Conservation (phyloP, 208 protist species). For the Strigomonas culicis region DNA sequence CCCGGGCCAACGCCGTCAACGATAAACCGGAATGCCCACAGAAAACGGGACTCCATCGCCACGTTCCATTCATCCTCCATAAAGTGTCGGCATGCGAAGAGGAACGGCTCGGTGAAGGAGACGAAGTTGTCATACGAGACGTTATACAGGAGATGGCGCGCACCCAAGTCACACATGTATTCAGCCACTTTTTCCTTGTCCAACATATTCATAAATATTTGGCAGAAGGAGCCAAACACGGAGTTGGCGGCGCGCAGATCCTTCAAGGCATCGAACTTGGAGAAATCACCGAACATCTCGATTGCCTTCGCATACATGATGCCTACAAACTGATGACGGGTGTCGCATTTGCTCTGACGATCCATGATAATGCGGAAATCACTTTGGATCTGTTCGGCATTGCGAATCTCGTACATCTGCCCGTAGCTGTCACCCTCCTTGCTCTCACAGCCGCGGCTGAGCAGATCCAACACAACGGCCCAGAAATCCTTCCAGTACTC, state of each 20-base stretch:
- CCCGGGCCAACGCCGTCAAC: constrained; percentile 41
- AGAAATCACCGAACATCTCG: constrained; percentile 56
- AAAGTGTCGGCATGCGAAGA: constrained; percentile 69
- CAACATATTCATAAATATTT: constrained; percentile 41
- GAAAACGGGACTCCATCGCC: constrained; percentile 56
- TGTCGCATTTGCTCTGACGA: constrained; percentile 40
- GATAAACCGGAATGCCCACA: constrained; percentile 45
- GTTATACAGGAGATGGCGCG: constrained; percentile 49
- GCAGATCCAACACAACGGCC: constrained; percentile 40
- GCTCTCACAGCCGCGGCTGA: constrained; percentile 48
- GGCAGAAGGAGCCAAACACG: constrained; percentile 48
- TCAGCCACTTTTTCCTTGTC: constrained; percentile 34
- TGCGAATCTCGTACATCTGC: constrained; percentile 36
- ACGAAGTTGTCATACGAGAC: constrained; percentile 40
- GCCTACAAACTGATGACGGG: constrained; percentile 48
- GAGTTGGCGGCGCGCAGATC: constrained; percentile 43
- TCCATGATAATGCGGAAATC: constrained; percentile 56
- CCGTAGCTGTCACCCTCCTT: constrained; percentile 52
- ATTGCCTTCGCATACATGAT: constrained; percentile 72
- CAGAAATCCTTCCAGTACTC: constrained; percentile 73
- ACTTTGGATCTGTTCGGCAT: constrained; percentile 37
- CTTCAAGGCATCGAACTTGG: constrained; percentile 46
- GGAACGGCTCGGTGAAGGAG: constrained; percentile 57
- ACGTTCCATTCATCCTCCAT: constrained; percentile 69
- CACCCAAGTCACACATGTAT: constrained; percentile 58